Conservation (phyloP, 2,329 filamentous ascomycete genomes). For the Scolecobasidium constrictum region DNA sequence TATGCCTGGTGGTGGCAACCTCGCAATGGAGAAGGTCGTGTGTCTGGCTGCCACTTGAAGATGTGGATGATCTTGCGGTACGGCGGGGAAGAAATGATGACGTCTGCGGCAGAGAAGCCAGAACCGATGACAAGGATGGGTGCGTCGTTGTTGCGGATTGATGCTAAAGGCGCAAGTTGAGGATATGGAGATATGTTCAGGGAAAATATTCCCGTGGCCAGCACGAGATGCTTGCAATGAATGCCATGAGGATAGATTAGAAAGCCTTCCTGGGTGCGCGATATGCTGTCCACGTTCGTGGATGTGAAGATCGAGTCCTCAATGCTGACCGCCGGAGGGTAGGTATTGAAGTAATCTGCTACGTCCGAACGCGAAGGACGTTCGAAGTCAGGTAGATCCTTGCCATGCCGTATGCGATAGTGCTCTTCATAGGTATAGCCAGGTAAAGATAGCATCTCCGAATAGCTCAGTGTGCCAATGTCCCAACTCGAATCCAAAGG, state of each 20-base stretch:
- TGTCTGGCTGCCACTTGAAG: slow-evolving; percentile 48
- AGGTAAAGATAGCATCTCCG: slow-evolving; percentile 49
- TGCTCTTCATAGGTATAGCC: slow-evolving; percentile 48
- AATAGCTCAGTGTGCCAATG: slow-evolving; percentile 51
- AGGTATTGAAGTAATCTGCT: slow-evolving; percentile 43
- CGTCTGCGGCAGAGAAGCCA: slow-evolving; percentile 51
- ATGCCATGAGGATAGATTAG: slow-evolving; percentile 40
- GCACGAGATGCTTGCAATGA: slow-evolving; percentile 43
- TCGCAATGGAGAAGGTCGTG: slow-evolving; percentile 44
- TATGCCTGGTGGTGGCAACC: slow-evolving; percentile 51
- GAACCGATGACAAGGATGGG: slow-evolving; percentile 49
- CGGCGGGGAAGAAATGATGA: slow-evolving; percentile 43
- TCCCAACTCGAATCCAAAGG: slow-evolving; percentile 41
- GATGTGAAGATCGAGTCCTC: slow-evolving; percentile 33
- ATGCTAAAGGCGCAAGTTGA: slow-evolving; percentile 35
- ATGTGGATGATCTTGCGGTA: slow-evolving; percentile 46
- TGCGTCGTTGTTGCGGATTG: slow-evolving; percentile 14
- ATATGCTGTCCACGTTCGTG: slow-evolving; percentile 31
- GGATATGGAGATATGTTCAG: slow-evolving; percentile 40
- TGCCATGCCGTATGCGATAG: slow-evolving; percentile 30
- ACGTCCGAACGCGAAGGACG: slow-evolving; percentile 44
- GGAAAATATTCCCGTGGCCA: slow-evolving; percentile 50
- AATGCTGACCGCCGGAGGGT: slow-evolving; percentile 43
- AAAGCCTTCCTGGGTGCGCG: slow-evolving; percentile 36
- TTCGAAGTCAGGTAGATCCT: slow-evolving; percentile 38